Evolutionary conservation across 2,329 filamentous ascomycete species (phyloP).

Genomic region (Aspergillus tubingensis): DNA sequence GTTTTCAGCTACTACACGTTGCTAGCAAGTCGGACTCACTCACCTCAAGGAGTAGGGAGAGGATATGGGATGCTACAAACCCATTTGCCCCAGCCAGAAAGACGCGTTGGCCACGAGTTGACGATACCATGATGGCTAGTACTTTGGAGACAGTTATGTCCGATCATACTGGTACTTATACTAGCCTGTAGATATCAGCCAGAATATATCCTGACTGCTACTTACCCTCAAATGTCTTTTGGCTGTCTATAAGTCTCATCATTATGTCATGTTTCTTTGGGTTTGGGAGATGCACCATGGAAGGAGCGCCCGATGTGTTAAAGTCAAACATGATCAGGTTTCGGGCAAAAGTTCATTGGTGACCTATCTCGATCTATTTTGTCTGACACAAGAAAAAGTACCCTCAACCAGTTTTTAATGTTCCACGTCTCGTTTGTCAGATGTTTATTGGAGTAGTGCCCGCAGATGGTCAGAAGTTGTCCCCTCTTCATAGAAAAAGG

Average conservation of each 20-base stretch:
- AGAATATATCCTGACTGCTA: too few relatives aligned
- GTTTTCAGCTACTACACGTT: neutral
- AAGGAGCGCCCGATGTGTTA: too few relatives aligned
- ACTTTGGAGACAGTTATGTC: neutral
- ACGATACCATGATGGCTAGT: neutral
- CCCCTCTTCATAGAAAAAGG: too few relatives aligned
- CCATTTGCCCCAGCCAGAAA: slow-evolving; percentile 19
- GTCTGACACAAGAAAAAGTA: neutral
- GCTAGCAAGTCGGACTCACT: neutral
- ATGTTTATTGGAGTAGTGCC: too few relatives aligned
- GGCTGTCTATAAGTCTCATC: too few relatives aligned
- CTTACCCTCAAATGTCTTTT: too few relatives aligned
- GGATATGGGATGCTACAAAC: slow-evolving; percentile 20
- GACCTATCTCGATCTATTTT: neutral
- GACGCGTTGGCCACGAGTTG: neutral
- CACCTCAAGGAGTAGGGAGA: slow-evolving; percentile 52
- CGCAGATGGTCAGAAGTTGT: too few relatives aligned
- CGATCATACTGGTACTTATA: neutral
- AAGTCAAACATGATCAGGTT: neutral
- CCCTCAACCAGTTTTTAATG: too few relatives aligned
- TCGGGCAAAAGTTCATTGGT: neutral
- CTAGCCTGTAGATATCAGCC: neutral
- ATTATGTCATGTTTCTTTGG: too few relatives aligned
- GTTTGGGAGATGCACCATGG: too few relatives aligned
- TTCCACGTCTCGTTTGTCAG: too few relatives aligned